Base-by-base conservation (phyloP, 306 rosid species). In the Adenanthera pavonina region DNA sequence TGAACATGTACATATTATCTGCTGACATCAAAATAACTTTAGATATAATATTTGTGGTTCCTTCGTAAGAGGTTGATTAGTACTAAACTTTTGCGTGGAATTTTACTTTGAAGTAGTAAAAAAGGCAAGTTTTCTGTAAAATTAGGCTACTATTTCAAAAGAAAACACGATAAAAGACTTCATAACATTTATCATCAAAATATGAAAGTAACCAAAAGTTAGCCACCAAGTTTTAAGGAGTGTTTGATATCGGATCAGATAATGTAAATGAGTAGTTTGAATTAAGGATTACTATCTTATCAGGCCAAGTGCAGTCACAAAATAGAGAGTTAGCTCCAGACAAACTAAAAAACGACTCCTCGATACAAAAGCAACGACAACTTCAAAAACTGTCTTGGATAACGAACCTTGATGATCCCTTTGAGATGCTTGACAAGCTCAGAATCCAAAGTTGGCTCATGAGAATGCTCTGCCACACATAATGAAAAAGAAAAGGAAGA, bases 341-440 rank as follows among this genome's bases (percentile, higher is more conserved):
- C 8, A 75, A 48, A 75, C 17, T 1, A 53, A 43, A 53, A 43
- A 12, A 41, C 48, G 43, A 71, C 49, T 70, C 48, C 4, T 33
- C 44, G 7, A 12, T 15, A 52, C 17, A 8, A 40, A 67, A 14
- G 56, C 68, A 66, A 52, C 33, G 6, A 40, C 44, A 12, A n/a
- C 33, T 30, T 53, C 12, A 12, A 56, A 57, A 56, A 11, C 7
- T 17, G 13, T 8, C 19, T 2, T 8, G 77, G 9, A 10, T 12
- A 80, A 15, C 47, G 33, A 74, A 87, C 90, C 90, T 87, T 87
- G 82, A 87, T 87, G 48, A 87, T 78, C 20, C 84, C 90, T 84
- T 84, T 84, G 88, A 87, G 90, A 77, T 87, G 88, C 15, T 81
- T 84, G 80, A 87, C 84, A 81, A 87, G 86, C 47, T 87, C 82